Conservation (phyloP, 495 filamentous ascomycete species). For the Neurospora hispaniola region DNA sequence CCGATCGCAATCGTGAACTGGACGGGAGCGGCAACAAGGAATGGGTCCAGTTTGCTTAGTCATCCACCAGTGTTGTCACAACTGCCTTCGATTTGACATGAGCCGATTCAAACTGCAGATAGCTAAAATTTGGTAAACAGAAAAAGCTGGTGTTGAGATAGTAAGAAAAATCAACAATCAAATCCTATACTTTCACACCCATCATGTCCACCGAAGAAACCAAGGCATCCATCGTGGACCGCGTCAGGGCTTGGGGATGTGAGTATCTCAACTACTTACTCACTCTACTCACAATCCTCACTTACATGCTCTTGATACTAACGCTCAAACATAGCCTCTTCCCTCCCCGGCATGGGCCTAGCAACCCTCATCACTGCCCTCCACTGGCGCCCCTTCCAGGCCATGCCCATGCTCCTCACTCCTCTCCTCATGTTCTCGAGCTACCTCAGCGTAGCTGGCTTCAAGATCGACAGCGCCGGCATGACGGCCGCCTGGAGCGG, state of each 20-base stretch:
- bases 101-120: background rate
- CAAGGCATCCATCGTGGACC: background rate
- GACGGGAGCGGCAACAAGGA: background rate
- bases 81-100: background rate
- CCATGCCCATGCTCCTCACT: conserved; percentile 69
- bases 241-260: conserved; percentile 6
- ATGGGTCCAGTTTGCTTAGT: background rate
- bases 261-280: background rate
- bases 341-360: conserved; percentile 66
- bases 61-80: background rate
- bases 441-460: conserved; percentile 71
- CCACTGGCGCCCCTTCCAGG: conserved; percentile 62
- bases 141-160: background rate
- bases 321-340: conserved; percentile 47
- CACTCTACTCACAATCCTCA: background rate
- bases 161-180: background rate
- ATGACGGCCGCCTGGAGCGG: conserved; percentile 78
- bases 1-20: background rate
- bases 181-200: background rate
- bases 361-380: conserved; percentile 72
- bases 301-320: background rate
- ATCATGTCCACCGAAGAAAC: conserved; percentile 3
- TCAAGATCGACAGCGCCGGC: conserved; percentile 73
- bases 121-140: background rate
- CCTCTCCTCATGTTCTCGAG: conserved; percentile 76